Evolutionary conservation across 352 stramenopile species (phyloP).

Genomic region (Globisporangium lucens): DNA sequence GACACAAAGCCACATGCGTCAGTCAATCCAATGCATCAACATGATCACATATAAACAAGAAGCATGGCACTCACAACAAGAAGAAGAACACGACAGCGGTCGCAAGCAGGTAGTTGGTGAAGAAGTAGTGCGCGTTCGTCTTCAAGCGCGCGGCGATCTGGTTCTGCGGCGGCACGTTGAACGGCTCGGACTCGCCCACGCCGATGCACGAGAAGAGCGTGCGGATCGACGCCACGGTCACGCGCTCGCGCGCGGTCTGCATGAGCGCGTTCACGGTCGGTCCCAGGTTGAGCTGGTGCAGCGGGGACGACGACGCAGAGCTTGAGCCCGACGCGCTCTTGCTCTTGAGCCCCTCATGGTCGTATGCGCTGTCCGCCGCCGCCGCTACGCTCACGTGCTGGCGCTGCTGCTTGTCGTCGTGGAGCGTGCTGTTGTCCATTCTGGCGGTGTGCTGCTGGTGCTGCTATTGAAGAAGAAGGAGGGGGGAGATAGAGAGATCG

Average conservation of each 20-base stretch:
- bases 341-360: slow-evolving; percentile 14
- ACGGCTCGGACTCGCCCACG: slow-evolving; percentile 56
- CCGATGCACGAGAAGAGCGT: slow-evolving; percentile 64
- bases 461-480: not conserved
- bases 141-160: slow-evolving; percentile 53
- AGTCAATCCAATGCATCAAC: not conserved
- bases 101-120: slow-evolving; percentile 74
- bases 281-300: slow-evolving; percentile 26
- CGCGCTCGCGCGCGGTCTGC: slow-evolving; percentile 36
- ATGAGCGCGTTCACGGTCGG: slow-evolving; percentile 33
- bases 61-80: slow-evolving; percentile 34
- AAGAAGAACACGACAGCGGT: slow-evolving; percentile 59
- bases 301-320: slow-evolving; percentile 4
- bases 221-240: slow-evolving; percentile 44
- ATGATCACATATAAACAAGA: not conserved
- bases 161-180: slow-evolving; percentile 48
- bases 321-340: not conserved
- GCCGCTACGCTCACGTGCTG: not conserved
- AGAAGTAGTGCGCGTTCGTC: slow-evolving; percentile 67
- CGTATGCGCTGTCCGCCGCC: not conserved
- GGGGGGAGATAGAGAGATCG: not conserved
- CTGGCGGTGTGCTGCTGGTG: not conserved
- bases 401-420: slow-evolving; percentile 11
- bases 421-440: slow-evolving; percentile 21
- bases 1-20: not conserved